phyloP scores from a whole-genome alignment of 2,329 filamentous ascomycete genomes.

The Oidium heveae region DNA sequence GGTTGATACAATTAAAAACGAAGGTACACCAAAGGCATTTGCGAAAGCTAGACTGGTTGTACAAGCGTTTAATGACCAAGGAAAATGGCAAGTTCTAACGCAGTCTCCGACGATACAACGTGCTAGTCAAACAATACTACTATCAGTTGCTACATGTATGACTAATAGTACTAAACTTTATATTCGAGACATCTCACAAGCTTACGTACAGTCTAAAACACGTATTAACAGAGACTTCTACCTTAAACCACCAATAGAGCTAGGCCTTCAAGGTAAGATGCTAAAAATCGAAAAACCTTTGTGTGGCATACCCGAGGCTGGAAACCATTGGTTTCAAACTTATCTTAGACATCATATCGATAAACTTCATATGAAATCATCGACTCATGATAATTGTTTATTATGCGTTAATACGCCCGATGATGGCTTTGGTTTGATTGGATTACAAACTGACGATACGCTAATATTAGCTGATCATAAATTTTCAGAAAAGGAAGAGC shows the following conservation, averaged over 20 bases:
- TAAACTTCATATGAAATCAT: background rate
- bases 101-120: background rate
- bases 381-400: background rate
- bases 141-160: background rate
- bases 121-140: background rate
- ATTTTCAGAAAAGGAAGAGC: background rate
- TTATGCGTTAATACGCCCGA: background rate
- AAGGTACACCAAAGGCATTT: background rate
- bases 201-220: background rate
- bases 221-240: background rate
- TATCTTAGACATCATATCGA: background rate
- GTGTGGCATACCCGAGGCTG: background rate
- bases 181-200: background rate
- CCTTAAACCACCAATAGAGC: background rate
- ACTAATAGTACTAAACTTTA: background rate
- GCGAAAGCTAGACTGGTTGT: background rate
- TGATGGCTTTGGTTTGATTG: background rate
- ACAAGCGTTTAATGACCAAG: background rate
- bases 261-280: background rate
- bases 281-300: background rate
- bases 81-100: background rate
- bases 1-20: background rate
- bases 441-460: background rate
- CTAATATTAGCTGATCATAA: background rate
- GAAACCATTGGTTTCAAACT: background rate